Base-by-base conservation (phyloP, 2,329 filamentous ascomycete genomes). In the Aspergillus uvarum region DNA sequence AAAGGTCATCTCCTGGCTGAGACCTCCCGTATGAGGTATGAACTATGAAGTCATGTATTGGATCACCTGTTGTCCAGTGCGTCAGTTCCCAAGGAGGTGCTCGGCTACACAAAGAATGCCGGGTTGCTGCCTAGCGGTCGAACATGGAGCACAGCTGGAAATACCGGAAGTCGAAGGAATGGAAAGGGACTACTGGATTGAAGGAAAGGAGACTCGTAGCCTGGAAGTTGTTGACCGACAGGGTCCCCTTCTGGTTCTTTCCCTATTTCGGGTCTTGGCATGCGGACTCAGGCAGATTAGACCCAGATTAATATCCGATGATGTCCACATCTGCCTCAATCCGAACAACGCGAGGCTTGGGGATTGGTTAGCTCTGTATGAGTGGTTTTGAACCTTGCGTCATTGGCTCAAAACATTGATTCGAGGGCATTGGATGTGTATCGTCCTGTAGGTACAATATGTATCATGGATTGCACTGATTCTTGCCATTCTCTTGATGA, bases 251-350 rank as follows among this genome's bases (percentile, higher is more conserved):
- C 38, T 44, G n/a, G 12, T 44, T 44, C 38, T 44, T 44, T 44
- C 8, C 38, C 38, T 44, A 7, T 7, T 7, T 7, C 14, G 38
- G 38, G 16, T 44, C 38, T 44, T 44, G 38, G 38, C 38, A 44
- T 19, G 38, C 38, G 38, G n/a, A 44, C 10, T 16, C 38, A n/a
- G 38, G n/a, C 16, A 38, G 58, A 53, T 47, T 54, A n/a, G 54
- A 54, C 50, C 59, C 59, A 60, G 54, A 52, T 56, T 54, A 60
- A 58, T 58, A 51, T 60, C 59, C 59, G 59, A 60, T 54, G n/a
- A 50, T 29, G 42, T 19, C 38, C 38, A 44, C 38, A 29, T 4
- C 38, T 7, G 16, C 38, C 38, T 44, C 14, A 35, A 12, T 35
- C 32, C 12, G 32, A 35, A 35, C 14, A 35, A 35, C 32, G 32